Evolutionary conservation across 2,329 filamentous ascomycete species (phyloP).

Genomic region (Grosmannia penicillata): DNA sequence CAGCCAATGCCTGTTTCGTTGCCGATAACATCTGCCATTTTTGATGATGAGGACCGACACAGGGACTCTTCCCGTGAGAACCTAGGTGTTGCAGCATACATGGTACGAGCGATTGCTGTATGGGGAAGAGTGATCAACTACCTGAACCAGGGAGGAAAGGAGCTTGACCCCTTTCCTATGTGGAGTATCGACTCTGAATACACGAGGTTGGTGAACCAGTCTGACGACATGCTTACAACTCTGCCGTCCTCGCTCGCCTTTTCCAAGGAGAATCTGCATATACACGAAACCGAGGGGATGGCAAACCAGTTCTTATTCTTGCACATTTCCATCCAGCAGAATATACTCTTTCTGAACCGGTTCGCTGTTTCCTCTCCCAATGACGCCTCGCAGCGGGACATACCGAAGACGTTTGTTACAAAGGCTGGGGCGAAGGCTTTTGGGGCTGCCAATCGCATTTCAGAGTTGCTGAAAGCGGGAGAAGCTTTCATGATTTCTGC

Average conservation of each 20-base stretch:
- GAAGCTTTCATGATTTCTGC: conserved; percentile 71
- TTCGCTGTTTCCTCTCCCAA: conserved; percentile 65
- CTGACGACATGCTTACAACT: conserved; percentile 51
- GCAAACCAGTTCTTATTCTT: conserved; percentile 88
- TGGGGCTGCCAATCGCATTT: conserved; percentile 74
- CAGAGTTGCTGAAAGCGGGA: conserved; percentile 65
- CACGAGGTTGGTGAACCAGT: conserved; percentile 51
- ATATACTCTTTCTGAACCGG: conserved; percentile 76
- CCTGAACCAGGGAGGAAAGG: conserved; percentile 77
- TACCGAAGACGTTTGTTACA: conserved; percentile 64
- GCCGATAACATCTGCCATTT: conserved; percentile 47
- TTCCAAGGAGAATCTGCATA: conserved; percentile 65
- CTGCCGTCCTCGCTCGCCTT: conserved; percentile 63
- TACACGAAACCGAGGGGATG: conserved; percentile 70
- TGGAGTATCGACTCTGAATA: conserved; percentile 76
- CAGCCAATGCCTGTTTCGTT: conserved; percentile 1
- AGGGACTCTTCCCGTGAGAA: conserved; percentile 60
- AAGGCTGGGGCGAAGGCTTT: conserved; percentile 64
- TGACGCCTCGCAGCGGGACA: conserved; percentile 49
- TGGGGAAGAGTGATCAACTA: conserved; percentile 88
- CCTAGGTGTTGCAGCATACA: conserved; percentile 89
- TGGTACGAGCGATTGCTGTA: conserved; percentile 68
- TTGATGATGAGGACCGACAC: conserved; percentile 48
- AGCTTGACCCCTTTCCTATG: conserved; percentile 60
- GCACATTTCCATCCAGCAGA: conserved; percentile 81